phyloP scores from a whole-genome alignment of 305 asterid species.

The Solanum chacoense region DNA sequence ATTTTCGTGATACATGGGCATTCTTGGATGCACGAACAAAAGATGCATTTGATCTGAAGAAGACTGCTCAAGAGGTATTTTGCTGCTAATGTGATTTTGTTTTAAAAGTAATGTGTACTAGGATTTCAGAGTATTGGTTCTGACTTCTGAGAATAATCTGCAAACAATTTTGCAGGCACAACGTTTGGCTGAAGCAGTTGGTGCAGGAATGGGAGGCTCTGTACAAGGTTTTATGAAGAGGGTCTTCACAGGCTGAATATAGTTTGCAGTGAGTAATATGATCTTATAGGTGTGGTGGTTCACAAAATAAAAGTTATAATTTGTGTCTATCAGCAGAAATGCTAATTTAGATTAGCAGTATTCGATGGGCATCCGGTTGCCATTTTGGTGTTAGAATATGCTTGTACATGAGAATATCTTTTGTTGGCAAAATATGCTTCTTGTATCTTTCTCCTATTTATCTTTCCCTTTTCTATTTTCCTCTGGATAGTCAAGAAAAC shows the following conservation, averaged over 20 bases:
- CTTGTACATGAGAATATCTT: background rate
- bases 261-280: background rate
- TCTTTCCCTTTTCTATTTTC: background rate
- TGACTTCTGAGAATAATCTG: background rate
- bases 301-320: background rate
- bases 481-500: background rate
- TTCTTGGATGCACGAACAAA: constrained; percentile 69
- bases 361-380: background rate
- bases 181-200: constrained; percentile 74
- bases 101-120: background rate
- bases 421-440: background rate
- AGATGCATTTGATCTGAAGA: constrained; percentile 78
- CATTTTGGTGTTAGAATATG: background rate
- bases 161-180: constrained; percentile 38
- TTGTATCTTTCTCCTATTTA: background rate
- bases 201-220: constrained; percentile 83
- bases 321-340: background rate
- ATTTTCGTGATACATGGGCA: constrained; percentile 74
- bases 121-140: constrained; percentile 5
- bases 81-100: background rate
- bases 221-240: constrained; percentile 48
- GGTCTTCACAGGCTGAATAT: constrained; percentile 32
- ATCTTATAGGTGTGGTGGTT: background rate
- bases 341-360: background rate
- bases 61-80: constrained; percentile 73